Base-by-base conservation (phyloP, 352 stramenopile genomes). In the Phytophthora citrophthora region DNA sequence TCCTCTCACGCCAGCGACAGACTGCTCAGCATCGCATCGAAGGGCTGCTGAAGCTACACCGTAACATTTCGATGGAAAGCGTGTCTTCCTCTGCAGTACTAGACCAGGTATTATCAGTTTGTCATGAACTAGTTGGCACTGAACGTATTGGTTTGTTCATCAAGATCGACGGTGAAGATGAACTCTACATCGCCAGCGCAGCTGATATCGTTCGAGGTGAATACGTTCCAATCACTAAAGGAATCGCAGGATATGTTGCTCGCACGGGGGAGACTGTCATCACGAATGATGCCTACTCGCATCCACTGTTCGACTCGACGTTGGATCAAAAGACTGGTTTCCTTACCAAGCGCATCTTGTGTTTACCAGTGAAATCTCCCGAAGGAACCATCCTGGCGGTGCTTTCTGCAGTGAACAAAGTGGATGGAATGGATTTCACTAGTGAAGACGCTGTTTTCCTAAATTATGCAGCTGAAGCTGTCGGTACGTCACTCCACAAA, bases 61-160 rank as follows among this genome's bases (percentile, higher is more conserved):
- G 79, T 38, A 92, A 89, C 29, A 89, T 90, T 58, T 87, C 83
- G 7, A 86, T 90, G 70, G 80, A 92, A 43, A 75, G 60, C 9
- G 73, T 88, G 5, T 88, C 83, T 0, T 86, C 72, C 0, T 62
- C 67, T 29, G 80, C 85, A 9, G 64, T 73, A 2, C 59, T 92
- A 3, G 80, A 89, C 31, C 79, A 92, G 27, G 79, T 90, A 26
- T 70, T 92, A 4, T 75, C 79, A 0, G 83, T 92, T n/a, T 92
- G 74, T 23, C 79, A 92, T 26, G 83, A 92, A 60, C 75, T 90
- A 13, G 69, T 92, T 1, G 75, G 72, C 44, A 86, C 79, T 1
- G 83, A 92, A 45, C 79, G 81, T 31, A 88, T 90, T 24, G 78
- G 76, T 4, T 63, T 91, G n/a, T 90, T 89, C 44, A 74, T 90